Base-by-base conservation (phyloP, 2,329 filamentous ascomycete species). In the Monosporascus sp. region DNA sequence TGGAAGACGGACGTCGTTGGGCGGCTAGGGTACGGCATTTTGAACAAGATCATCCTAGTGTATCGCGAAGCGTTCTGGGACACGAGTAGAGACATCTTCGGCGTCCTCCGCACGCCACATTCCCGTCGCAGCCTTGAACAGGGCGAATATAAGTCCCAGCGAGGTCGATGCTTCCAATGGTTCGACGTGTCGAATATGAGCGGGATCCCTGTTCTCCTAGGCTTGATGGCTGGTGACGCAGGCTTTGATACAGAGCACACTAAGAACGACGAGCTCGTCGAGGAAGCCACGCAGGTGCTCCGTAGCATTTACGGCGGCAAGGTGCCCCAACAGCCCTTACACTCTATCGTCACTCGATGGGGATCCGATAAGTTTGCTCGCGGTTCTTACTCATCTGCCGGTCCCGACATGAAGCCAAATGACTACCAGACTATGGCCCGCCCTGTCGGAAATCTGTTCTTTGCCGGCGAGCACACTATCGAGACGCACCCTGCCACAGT, bases 121-220 rank as follows among this genome's bases (percentile, higher is more conserved):
- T 81, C 84, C 55, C 76, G 79, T 3, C 79, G 85, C 53, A 96
- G 91, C 65, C 78, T 92, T 52, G 78, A 85, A 45, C 91, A 95
- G 64, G 81, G 82, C 49, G 89, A 96, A 59, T 97, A 97, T 65
- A 78, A 85, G 5, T 76, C 80, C 3, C 86, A 85, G 56, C 84
- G 93, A 51, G 93, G 93, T n/a, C 87, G 92, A 24, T 96, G 96
- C 72, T 99, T 97, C 65, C 84, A 99, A 62, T 97, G 96, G 82
- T 97, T 96, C 82, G 97, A 99, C 64, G 91, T 91, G 52, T 87
- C 91, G 55, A 89, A 91, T 61, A 96, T 90, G 3, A 91, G 89
- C 46, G 95, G 95, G 1, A 77, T 96, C 37, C 94, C 89, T 1
- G 91, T 91, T 50, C 78, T 97, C 24, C 85, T 97, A 56, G 94